Evolutionary conservation across 2,329 filamentous ascomycete species (phyloP), one percentile per base, ranked within the genome.

Genomic region (Raffaelea albimanens): DNA sequence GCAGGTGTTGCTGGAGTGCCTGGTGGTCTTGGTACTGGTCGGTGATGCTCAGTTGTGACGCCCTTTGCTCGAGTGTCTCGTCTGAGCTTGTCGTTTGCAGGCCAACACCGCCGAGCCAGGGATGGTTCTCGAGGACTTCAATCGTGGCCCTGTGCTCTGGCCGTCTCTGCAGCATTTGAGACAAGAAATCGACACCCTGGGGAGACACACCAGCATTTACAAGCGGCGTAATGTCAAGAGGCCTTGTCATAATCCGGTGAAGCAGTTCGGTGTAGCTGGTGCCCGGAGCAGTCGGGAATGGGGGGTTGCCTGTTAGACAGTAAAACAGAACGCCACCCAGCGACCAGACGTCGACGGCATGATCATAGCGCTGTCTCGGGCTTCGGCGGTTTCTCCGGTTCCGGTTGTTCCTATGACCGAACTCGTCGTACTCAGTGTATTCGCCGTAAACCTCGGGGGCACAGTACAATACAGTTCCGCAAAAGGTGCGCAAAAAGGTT

Each of bases 281-380:
- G 55, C 88, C 87, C 23, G 77, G 80, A 53, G 82, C 80, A 16
- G 86, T 89, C 23, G 83, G 83, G 61, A 87, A 97, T 1, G 93
- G 91, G 23, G 91, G 85, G 25, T 75, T 74, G 11, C 79, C 80
- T 5, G 84, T 89, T n/a, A 98, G 70, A 7, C 87, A 73, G 59
- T 86, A 93, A 67, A 89, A 98, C 5, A 97, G 67, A 2, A 98
- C 93, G 14, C 90, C 93, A 16, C 87, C 93, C 42, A 95, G 79
- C 0, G 93, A 97, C 91, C 93, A 98, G 52, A 96, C 86, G 61
- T 98, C 93, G 29, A 97, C 87, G 1, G 89, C 87, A 52, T 95
- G 87, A 59, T 83, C 87, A 63, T 98, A 98, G 20, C 87, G 82
- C 58, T 81, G 78, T 46, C 66, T 76, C 53, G 66, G 63, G 13